phyloP scores from a whole-genome alignment of 495 filamentous ascomycete species.

The Corynascus novoguineensis region DNA sequence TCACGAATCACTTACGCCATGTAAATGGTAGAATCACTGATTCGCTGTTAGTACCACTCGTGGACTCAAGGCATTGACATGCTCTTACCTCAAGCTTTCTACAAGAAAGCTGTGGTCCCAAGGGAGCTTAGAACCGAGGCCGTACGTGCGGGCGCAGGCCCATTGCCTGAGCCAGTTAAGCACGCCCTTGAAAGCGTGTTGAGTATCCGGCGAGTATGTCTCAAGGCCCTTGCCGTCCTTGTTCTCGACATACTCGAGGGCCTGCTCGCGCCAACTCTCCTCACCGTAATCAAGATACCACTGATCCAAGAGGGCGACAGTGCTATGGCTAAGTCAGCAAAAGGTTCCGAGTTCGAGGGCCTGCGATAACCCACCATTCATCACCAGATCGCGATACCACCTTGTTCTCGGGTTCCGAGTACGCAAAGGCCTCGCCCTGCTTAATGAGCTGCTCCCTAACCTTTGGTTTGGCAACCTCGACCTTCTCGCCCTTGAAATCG shows the following conservation, averaged over 20 bases:
- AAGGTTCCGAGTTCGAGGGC: no score
- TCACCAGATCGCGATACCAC: constrained; percentile 84
- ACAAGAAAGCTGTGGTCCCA: constrained; percentile 90
- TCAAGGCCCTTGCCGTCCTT: constrained; percentile 59
- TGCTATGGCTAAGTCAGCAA: constrained; percentile 43
- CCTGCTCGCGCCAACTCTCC: constrained; percentile 64
- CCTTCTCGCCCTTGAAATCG: constrained; percentile 81
- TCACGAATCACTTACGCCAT: constrained; percentile 49
- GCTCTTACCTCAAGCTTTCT: constrained; percentile 50
- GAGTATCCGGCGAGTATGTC: constrained; percentile 71
- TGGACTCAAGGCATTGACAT: no score
- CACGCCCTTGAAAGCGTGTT: constrained; percentile 76
- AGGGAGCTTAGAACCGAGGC: constrained; percentile 89
- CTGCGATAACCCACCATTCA: constrained; percentile 37
- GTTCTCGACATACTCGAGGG: constrained; percentile 67
- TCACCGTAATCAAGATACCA: constrained; percentile 97
- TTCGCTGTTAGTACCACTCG: constrained; percentile 26
- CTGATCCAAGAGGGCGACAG: constrained; percentile 89
- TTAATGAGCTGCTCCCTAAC: constrained; percentile 76
- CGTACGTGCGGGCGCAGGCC: constrained; percentile 89
- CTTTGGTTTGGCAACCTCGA: constrained; percentile 79
- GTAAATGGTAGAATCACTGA: constrained; percentile 89
- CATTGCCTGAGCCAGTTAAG: constrained; percentile 90
- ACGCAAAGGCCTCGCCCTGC: constrained; percentile 76
- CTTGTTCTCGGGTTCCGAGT: constrained; percentile 84